Evolutionary conservation across 305 asterid species (phyloP).

Genomic region (Salvia sclarea): DNA sequence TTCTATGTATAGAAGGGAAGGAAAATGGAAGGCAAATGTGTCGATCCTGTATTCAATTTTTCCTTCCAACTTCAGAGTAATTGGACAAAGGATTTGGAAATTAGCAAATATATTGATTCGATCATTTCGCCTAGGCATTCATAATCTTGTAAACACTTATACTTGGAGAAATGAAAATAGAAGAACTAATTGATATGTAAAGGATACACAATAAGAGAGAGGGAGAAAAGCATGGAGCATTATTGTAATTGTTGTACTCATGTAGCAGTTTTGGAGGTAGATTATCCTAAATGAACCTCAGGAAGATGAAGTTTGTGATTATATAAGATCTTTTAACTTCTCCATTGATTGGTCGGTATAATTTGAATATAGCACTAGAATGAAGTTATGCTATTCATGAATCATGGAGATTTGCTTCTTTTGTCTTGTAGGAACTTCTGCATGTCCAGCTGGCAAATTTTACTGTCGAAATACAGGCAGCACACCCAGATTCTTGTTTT

Average conservation of each 20-base stretch:
- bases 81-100: too few species aligned
- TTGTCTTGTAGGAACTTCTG: slow-evolving; percentile 73
- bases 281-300: slow-evolving; percentile 8
- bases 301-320: background rate
- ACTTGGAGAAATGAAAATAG: background rate
- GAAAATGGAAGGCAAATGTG: too few species aligned
- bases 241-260: background rate
- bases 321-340: background rate
- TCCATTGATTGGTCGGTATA: background rate
- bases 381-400: slow-evolving; percentile 13
- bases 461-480: slow-evolving; percentile 89
- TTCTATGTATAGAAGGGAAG: too few species aligned
- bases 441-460: slow-evolving; percentile 85
- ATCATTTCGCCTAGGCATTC: too few species aligned
- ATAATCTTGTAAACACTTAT: background rate
- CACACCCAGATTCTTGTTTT: slow-evolving; percentile 72
- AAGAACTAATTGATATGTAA: background rate
- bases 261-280: slow-evolving; percentile 4
- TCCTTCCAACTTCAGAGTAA: too few species aligned
- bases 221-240: background rate
- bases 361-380: slow-evolving; percentile 4
- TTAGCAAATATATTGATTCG: too few species aligned
- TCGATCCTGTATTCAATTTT: too few species aligned
- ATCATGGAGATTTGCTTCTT: background rate
- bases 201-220: background rate